These are phyloP conservation scores for Staphylotrichum longicolle DNA, from an alignment of 495 filamentous ascomycete genomes.

Conservation along the genomic window DNA sequence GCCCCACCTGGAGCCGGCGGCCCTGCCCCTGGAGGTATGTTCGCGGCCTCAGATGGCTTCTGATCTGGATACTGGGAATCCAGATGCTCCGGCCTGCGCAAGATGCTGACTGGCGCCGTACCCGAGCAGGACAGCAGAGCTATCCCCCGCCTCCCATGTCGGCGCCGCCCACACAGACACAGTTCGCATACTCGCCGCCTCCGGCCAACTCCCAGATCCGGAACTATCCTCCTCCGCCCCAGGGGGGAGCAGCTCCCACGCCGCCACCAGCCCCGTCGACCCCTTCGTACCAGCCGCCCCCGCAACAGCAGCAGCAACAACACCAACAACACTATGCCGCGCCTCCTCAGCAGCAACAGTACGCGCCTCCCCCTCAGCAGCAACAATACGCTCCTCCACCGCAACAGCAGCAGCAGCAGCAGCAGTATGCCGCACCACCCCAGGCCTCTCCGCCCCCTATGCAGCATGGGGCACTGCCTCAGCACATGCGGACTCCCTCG, in stretches of 20 bases:
- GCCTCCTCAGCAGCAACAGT: constrained; percentile 38
- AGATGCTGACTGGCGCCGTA: constrained; percentile 6
- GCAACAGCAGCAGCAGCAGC: constrained; percentile 18
- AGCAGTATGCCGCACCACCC: constrained; percentile 19
- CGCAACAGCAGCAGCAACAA: constrained; percentile 34
- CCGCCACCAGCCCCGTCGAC: constrained; percentile 31
- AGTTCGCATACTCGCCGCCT: constrained; percentile 45
- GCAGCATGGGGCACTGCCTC: constrained; percentile 31
- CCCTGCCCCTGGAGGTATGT: constrained; percentile 30
- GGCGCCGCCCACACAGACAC: constrained; percentile 46
- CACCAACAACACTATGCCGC: constrained; percentile 39
- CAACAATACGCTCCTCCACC: constrained; percentile 29
- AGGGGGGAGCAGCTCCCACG: constrained; percentile 24
- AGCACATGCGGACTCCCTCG: constrained; percentile 30
- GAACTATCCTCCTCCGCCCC: constrained; percentile 36
- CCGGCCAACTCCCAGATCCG: constrained; percentile 32
- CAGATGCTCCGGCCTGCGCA: not conserved
- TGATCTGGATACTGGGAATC: no score
- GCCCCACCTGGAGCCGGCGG: constrained; percentile 30
- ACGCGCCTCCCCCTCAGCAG: constrained; percentile 9
- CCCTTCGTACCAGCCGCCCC: constrained; percentile 36
- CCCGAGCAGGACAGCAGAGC: constrained; percentile 23
- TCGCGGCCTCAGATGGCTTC: not conserved
- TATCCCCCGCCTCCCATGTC: constrained; percentile 40
- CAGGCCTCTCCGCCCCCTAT: constrained; percentile 16